Conservation (phyloP, 1,284 basidiomycete genomes). For the Schizophyllum amplum region DNA sequence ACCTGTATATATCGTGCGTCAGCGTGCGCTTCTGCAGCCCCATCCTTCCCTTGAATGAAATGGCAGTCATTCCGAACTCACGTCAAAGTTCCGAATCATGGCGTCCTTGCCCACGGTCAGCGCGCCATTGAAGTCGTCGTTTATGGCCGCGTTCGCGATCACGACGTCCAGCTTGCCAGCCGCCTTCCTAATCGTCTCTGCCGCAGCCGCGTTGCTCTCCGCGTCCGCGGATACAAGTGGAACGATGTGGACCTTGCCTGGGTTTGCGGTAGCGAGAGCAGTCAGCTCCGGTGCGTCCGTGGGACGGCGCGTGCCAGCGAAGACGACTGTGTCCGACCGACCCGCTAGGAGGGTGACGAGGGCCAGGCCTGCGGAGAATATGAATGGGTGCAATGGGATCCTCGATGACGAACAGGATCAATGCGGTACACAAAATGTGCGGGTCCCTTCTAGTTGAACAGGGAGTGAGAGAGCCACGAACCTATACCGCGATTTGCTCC, state of each 20-base stretch:
- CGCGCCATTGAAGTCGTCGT: background rate
- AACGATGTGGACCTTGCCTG: conserved; percentile 2
- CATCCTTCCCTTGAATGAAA: background rate
- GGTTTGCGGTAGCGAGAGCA: background rate
- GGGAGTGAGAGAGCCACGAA: too few relatives aligned
- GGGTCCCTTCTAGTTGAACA: too few relatives aligned
- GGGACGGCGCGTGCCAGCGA: conserved; percentile 4
- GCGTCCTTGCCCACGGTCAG: background rate
- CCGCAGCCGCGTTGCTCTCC: conserved; percentile 1
- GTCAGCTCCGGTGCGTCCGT: background rate
- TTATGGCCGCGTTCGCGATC: conserved; percentile 3
- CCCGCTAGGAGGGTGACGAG: conserved; percentile 1
- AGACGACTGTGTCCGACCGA: conserved; percentile 3
- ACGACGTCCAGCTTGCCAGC: background rate
- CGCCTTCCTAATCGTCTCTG: background rate
- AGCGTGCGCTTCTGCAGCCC: background rate
- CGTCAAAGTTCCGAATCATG: background rate
- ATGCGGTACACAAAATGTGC: too few relatives aligned
- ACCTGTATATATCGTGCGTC: background rate
- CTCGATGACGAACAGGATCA: too few relatives aligned
- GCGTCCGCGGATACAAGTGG: background rate
- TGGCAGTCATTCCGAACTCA: background rate
- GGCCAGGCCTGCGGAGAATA: background rate
- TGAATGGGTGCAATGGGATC: background rate
- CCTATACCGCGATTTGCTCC: conserved; percentile 4